Base-by-base conservation (phyloP, 1,284 basidiomycete genomes). In the Marasmius tenuissimus region DNA sequence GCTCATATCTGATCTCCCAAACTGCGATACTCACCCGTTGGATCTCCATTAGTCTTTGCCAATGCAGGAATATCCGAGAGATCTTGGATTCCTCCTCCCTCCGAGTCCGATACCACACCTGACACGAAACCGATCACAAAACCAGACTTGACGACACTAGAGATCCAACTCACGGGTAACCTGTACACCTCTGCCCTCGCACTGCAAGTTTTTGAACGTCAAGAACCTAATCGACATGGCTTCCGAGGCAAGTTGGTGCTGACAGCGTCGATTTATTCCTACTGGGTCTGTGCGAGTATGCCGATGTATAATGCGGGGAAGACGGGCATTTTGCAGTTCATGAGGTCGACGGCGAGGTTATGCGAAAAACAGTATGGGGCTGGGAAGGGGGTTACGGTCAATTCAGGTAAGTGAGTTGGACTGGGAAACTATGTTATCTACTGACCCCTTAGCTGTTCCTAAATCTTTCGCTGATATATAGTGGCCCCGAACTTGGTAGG, bases 21-120 rank as follows among this genome's bases (percentile, higher is more conserved):
- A 18, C n/a, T 5, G 2, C n/a, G n/a, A 16, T 47, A 1, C 16
- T 20, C 45, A 16, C 45, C 45, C 42, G 42, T 14, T 14, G 12
- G n/a, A n/a, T n/a, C n/a, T n/a, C n/a, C n/a, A n/a, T n/a, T 12
- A 69, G 66, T 67, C 8, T 66, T 69, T 34, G 68, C 68, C 11
- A 69, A 69, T 47, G 68, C 68, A 27, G 68, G 66, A 9, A 63
- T 69, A 34, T 62, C 61, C 22, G 68, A 67, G 10, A 62, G 37
- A 27, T 65, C 62, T 18, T 69, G 68, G 68, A 27, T 27, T 27
- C 65, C 67, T 10, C 65, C 65, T 12, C 56, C 61, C 10, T 69
- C 67, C 59, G 50, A 65, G 35, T 58, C 66, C 9, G 47, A 53
- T 9, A 64, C 65, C 11, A 62, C 65, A 5, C 18, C 61, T 16